Evolutionary conservation across 1,284 basidiomycete genomes (phyloP).

Genomic region (Tylopilus sp.): DNA sequence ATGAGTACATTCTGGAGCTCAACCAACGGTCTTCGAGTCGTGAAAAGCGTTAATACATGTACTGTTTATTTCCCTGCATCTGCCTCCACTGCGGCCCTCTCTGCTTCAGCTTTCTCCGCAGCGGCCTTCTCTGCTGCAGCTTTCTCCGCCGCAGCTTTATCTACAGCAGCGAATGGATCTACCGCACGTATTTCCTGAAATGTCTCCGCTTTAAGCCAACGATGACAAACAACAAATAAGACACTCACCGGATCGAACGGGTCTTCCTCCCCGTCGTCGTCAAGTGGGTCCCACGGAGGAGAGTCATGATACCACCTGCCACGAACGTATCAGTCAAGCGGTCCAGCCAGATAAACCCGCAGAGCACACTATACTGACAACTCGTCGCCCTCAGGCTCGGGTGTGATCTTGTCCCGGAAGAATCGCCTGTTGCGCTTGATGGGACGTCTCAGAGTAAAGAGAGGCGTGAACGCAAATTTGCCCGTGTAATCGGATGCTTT

Average conservation of each 20-base stretch:
- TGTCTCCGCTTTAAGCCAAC: not conserved
- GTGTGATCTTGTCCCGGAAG: constrained; percentile 18
- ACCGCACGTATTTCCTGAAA: not conserved
- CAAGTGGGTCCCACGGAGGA: constrained; percentile 31
- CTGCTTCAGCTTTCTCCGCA: not conserved
- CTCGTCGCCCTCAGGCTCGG: constrained; percentile 18
- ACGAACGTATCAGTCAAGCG: not conserved
- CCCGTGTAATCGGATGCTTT: constrained; percentile 13
- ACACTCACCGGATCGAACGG: constrained; percentile 9
- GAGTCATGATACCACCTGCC: constrained; percentile 22
- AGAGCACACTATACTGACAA: constrained; percentile 18
- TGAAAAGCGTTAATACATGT: too few species aligned
- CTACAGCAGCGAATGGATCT: constrained; percentile 8
- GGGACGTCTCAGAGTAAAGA: constrained; percentile 23
- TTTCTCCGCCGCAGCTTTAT: constrained; percentile 1
- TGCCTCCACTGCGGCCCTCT: not conserved
- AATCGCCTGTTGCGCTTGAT: constrained; percentile 17
- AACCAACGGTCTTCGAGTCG: too few species aligned
- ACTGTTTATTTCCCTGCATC: too few species aligned
- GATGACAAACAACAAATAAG: not conserved
- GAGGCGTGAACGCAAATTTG: constrained; percentile 19
- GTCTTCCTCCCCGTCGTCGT: constrained; percentile 23
- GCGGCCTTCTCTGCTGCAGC: not conserved
- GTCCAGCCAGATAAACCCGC: not conserved
- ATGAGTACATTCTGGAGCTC: too few species aligned